These are phyloP conservation scores for Salix dunnii DNA, from an alignment of 345 rosid genomes.

Conservation along the genomic window DNA sequence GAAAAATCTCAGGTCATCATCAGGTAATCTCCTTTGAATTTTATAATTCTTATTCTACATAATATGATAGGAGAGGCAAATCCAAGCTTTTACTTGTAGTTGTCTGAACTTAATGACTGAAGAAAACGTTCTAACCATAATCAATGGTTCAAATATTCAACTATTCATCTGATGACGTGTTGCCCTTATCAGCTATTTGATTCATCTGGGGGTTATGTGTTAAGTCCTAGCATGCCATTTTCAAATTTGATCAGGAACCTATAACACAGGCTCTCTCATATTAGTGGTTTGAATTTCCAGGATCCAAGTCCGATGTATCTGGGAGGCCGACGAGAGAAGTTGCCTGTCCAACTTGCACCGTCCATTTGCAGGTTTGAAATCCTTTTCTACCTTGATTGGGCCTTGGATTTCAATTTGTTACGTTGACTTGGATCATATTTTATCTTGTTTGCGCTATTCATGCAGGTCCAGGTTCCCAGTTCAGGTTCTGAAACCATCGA, in stretches of 20 bases:
- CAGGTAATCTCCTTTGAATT: constrained; percentile 41
- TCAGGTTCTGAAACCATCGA: constrained; percentile 99
- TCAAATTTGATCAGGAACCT: background rate
- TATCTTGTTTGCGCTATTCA: background rate
- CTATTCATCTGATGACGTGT: background rate
- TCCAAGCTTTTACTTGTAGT: background rate
- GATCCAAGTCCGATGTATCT: constrained; percentile 60
- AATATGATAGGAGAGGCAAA: background rate
- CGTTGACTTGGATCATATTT: background rate
- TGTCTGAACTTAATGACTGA: background rate
- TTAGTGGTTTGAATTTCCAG: constrained; percentile 30
- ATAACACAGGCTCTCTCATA: background rate
- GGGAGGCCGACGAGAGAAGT: constrained; percentile 95
- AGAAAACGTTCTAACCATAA: background rate
- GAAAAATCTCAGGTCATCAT: constrained; percentile 64
- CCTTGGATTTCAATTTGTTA: background rate
- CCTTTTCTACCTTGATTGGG: background rate
- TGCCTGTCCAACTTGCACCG: constrained; percentile 97
- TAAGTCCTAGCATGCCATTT: background rate
- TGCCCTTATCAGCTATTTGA: background rate
- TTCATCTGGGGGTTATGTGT: background rate
- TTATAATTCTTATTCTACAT: background rate
- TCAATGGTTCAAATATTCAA: background rate
- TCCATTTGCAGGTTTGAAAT: constrained; percentile 80
- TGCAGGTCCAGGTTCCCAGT: constrained; percentile 97